phyloP scores from a whole-genome alignment of 2,329 filamentous ascomycete species.

The Pseudogymnoascus sp. region DNA sequence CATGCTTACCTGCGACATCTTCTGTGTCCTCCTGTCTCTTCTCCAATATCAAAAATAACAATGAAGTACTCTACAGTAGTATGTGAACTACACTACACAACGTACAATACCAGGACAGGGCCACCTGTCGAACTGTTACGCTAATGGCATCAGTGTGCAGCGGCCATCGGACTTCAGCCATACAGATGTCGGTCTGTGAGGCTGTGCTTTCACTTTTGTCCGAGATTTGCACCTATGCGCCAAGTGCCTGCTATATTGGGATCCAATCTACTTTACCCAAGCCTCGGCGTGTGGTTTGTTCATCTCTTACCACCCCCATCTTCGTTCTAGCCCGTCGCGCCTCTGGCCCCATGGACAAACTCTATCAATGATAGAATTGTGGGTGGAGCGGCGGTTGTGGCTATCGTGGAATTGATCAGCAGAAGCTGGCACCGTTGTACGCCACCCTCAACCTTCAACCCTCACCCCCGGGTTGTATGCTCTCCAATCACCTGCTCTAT shows the following conservation, averaged over 20 bases:
- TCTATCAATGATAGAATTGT: conserved; percentile 4
- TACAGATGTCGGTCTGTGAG: not conserved
- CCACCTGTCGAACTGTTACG: not conserved
- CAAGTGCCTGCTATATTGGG: not conserved
- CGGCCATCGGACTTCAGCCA: not conserved
- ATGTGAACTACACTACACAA: not conserved
- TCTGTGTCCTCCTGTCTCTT: not conserved
- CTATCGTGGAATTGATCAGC: not conserved
- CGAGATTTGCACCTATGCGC: not conserved
- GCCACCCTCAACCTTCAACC: not conserved
- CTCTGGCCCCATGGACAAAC: not conserved
- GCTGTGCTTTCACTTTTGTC: not conserved
- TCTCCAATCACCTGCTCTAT: not conserved
- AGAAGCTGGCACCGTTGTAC: not conserved
- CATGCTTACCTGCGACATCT: not conserved
- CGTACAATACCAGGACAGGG: not conserved
- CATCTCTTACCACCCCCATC: conserved; percentile 7
- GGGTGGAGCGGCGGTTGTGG: not conserved
- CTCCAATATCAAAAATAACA: not conserved
- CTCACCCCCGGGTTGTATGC: not conserved
- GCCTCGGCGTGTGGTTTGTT: not conserved
- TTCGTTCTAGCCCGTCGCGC: not conserved
- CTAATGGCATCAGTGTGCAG: not conserved
- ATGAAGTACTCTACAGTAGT: not conserved
- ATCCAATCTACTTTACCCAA: not conserved